Evolutionary conservation across 345 rosid species (phyloP), one percentile per base, ranked within the genome.

Genomic region (Raphanus sativus): DNA sequence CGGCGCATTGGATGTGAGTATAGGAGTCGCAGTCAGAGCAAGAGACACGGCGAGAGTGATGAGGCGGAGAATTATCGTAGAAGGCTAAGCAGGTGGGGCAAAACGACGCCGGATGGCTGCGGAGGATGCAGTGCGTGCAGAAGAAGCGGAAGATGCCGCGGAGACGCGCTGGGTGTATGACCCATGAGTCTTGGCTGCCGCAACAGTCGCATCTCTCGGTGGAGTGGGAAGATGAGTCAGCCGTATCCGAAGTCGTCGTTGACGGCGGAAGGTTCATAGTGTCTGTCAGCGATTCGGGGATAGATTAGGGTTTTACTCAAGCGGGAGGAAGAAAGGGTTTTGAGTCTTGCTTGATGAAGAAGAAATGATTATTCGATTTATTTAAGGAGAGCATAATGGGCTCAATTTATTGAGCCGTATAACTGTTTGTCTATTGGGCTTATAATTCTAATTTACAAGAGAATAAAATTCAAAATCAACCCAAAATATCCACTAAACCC

Each of bases 111-210:
- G 88, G 91, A 42, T 89, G 90, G 77, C 80, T 83, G 11, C 75
- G 86, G 74, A 93, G 98, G 74, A 91, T 87, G 78, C 97, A 91
- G 66, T 87, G 81, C 36, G 96, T 91, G 85, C 97, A 93, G 81
- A 86, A 88, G 2, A 78, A 86, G 7, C 92, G 90, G 69, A 76
- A 70, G 56, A 34, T 42, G 69, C 86, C 85, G 6, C 85, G 88
- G 75, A 82, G 81, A 2, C 87, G 87, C 5, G 87, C 91, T 69
- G 87, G 70, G 84, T 88, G 94, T 81, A 89, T 80, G 21, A 87
- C 60, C 80, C 76, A 76, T 0, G 69, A 24, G n/a, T 80, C 68
- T 40, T 34, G 45, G 64, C 81, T 30, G 29, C 75, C 70, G 82
- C 97, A 93, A 58, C 83, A 81, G 34, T 80, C 77, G 86, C 95